These are phyloP conservation scores for Taxillus chinensis DNA, from an alignment of 164 flowering plant genomes.

Conservation along the genomic window DNA sequence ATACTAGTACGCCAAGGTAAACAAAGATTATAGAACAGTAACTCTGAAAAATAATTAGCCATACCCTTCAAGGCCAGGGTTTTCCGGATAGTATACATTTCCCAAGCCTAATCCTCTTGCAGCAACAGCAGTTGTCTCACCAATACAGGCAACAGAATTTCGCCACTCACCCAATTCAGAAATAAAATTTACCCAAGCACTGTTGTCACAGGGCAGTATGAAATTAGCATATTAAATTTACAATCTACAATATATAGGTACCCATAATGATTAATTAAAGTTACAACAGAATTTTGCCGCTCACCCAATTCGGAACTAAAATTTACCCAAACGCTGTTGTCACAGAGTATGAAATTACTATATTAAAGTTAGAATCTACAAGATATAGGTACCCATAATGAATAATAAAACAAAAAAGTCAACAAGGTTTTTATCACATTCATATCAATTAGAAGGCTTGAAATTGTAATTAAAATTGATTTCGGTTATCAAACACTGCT, in stretches of 20 bases:
- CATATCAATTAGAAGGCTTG: too few species aligned
- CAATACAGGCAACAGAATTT: constrained; percentile 84
- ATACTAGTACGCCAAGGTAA: not conserved
- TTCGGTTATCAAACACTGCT: not conserved
- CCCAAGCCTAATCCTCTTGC: constrained; percentile 61
- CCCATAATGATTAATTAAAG: too few species aligned
- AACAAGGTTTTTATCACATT: not conserved
- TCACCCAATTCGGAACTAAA: too few species aligned
- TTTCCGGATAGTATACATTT: constrained; percentile 63
- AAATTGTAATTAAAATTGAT: not conserved
- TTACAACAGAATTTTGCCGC: too few species aligned
- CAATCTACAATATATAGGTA: too few species aligned
- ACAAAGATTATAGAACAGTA: not conserved
- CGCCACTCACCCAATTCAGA: constrained; percentile 43
- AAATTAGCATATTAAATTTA: not conserved
- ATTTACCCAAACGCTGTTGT: too few species aligned
- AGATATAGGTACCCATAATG: not conserved
- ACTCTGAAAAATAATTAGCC: not conserved
- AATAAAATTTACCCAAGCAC: constrained; percentile 74
- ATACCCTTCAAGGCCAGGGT: constrained; percentile 95
- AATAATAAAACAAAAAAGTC: not conserved
- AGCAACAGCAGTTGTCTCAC: constrained; percentile 86
- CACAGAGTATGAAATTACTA: too few species aligned
- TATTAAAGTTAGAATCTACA: too few species aligned
- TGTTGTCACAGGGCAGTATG: constrained; percentile 17